Evolutionary conservation across 768 basidiomycete species (phyloP).

Genomic region (Cystofilobasidium capitatum): DNA sequence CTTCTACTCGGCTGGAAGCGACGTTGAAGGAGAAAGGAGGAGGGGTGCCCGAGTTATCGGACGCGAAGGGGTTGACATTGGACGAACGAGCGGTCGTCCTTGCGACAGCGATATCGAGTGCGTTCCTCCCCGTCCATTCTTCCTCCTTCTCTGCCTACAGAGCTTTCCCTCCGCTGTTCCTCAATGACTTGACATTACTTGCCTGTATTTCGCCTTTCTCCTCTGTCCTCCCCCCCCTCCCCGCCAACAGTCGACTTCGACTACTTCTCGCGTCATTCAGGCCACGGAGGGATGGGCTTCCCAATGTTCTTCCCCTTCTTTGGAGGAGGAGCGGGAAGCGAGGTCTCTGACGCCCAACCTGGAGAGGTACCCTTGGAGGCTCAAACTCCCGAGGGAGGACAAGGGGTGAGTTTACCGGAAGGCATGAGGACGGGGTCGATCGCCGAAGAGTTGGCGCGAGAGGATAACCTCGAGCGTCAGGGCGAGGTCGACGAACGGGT

Average conservation of each 20-base stretch:
- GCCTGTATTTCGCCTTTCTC: too few species aligned
- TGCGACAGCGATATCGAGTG: conserved; percentile 24
- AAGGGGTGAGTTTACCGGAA: conserved; percentile 1
- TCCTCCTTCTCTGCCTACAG: background rate
- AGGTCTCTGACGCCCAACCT: conserved; percentile 6
- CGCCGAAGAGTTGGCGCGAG: background rate
- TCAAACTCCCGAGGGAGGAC: background rate
- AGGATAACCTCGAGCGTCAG: background rate
- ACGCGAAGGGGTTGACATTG: conserved; percentile 12
- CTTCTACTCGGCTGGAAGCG: too few species aligned
- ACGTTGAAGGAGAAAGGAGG: conserved; percentile 1
- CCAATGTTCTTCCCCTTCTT: conserved; percentile 20
- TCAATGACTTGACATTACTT: too few species aligned
- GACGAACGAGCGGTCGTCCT: conserved; percentile 23
- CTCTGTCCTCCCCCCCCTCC: too few species aligned
- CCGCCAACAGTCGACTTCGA: conserved; percentile 22
- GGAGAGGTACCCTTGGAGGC: background rate
- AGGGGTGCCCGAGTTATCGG: background rate
- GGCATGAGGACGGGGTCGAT: conserved; percentile 4
- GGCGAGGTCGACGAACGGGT: background rate
- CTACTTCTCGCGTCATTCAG: conserved; percentile 25
- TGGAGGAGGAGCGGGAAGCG: conserved; percentile 15
- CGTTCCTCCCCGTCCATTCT: background rate
- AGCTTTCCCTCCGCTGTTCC: background rate
- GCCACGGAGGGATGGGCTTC: conserved; percentile 14